phyloP scores from a whole-genome alignment of 1,284 basidiomycete species.

The Rhodotorula sp. region DNA sequence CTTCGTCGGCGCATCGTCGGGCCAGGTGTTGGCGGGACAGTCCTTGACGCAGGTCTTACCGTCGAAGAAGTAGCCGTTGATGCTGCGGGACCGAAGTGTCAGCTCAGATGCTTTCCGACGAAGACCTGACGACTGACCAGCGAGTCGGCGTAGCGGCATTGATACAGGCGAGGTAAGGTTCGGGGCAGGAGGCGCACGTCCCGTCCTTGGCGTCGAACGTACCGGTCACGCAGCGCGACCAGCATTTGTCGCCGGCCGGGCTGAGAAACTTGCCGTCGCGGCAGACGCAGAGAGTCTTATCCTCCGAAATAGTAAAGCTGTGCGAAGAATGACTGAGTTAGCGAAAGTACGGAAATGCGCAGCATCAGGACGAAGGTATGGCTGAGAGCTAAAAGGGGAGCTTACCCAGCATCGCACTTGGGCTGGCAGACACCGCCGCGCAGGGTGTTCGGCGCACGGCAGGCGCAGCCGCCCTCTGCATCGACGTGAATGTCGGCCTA shows the following conservation, averaged over 20 bases:
- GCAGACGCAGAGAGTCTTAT: background rate
- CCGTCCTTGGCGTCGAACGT: background rate
- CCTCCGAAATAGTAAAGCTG: background rate
- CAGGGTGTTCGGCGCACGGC: background rate
- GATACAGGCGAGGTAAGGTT: background rate
- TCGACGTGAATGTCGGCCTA: background rate
- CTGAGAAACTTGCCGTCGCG: slow-evolving; percentile 1
- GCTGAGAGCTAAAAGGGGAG: background rate
- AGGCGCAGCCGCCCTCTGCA: background rate
- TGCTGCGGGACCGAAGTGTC: background rate
- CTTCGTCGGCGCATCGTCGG: background rate
- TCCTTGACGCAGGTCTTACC: background rate
- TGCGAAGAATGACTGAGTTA: background rate
- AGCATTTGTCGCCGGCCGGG: background rate
- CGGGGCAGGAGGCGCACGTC: background rate
- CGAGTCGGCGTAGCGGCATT: background rate
- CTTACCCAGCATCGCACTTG: background rate
- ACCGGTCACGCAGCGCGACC: background rate
- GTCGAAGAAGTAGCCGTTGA: background rate
- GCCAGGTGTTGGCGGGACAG: background rate
- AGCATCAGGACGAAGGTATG: background rate
- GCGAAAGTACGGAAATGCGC: too few species aligned
- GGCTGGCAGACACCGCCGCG: background rate
- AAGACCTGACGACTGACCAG: background rate
- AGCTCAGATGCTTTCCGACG: background rate